Evolutionary conservation across 2,329 filamentous ascomycete genomes (phyloP), one percentile per base, ranked within the genome.

Genomic region (Stagonosporopsis cucurbitacearum): DNA sequence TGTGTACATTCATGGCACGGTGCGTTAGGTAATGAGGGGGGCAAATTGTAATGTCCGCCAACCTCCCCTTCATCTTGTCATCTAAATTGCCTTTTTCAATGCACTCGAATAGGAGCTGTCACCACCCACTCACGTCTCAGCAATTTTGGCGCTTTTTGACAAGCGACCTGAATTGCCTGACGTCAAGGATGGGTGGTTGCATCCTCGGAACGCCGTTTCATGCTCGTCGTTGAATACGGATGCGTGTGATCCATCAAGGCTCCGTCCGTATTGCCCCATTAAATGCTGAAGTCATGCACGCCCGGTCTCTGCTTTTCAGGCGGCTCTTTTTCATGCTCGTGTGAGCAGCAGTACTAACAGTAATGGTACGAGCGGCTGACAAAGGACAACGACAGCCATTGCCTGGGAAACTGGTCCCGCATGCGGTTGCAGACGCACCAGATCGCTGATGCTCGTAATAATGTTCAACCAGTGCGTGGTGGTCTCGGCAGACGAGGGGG

Each of bases 111-210:
- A n/a, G n/a, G n/a, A 35, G 45, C 49, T 44, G 44, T 40, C 28
- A 28, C 52, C 36, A 44, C 39, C 52, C 41, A 54, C 41, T 51
- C 41, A 48, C 15, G 47, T 45, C 20, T 41, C 41, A 48, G 50
- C 33, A 43, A 57, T 45, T 45, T 51, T 37, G 44, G 37, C 40
- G 33, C 19, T 15, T 45, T 43, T 45, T 33, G 25, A 36, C 44
- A 17, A 30, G 40, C 41, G 17, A 26, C 40, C 48, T 64, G 62
- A 64, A 59, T 57, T 64, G 22, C 40, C 48, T 64, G 62, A 64
- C 62, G 59, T 64, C 62, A 60, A 59, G 42, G 26, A 47, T 51
- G 32, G 28, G 20, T 40, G 50, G 47, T 39, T 47, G 46, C 35
- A 56, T 46, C 47, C 28, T 52, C 50, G 57, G 46, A 50, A 45